Conservation (phyloP, 805 yeast genomes). For the Dipodascus geniculatus region DNA sequence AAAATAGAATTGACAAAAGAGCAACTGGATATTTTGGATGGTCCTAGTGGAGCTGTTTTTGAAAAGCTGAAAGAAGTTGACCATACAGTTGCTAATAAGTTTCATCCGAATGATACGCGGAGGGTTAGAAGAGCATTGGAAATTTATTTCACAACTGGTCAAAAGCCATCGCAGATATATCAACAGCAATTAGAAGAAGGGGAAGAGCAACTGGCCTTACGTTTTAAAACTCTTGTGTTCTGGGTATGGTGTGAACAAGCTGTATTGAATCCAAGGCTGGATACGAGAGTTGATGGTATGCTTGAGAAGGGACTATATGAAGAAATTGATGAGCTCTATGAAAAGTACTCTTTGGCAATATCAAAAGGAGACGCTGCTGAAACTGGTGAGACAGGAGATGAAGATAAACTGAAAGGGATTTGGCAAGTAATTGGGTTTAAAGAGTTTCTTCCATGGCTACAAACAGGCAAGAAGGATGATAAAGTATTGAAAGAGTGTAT, state of each 20-base stretch:
- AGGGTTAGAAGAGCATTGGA: constrained; percentile 73
- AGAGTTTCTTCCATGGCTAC: constrained; percentile 69
- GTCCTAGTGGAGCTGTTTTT: constrained; percentile 32
- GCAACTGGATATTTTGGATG: constrained; percentile 38
- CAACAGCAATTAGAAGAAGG: constrained; percentile 51
- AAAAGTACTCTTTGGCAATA: constrained; percentile 21
- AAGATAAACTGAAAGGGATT: constrained; percentile 39
- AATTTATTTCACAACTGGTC: constrained; percentile 56
- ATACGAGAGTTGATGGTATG: constrained; percentile 78
- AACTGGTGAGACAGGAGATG: background rate
- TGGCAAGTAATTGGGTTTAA: constrained; percentile 95
- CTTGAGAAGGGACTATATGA: constrained; percentile 50
- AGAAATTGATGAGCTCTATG: constrained; percentile 55
- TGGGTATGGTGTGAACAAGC: constrained; percentile 72
- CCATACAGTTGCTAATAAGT: constrained; percentile 63
- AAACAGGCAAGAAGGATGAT: constrained; percentile 10
- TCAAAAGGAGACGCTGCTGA: background rate
- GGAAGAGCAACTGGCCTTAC: constrained; percentile 6
- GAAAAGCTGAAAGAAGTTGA: constrained; percentile 40
- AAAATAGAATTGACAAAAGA: constrained; percentile 19
- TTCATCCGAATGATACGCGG: constrained; percentile 84
- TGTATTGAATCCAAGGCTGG: constrained; percentile 50
- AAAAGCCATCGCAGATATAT: constrained; percentile 61
- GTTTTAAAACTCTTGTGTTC: constrained; percentile 38
- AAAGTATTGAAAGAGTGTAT: constrained; percentile 35